Evolutionary conservation across 768 basidiomycete genomes (phyloP).

Genomic region (Dendrothele bispora): DNA sequence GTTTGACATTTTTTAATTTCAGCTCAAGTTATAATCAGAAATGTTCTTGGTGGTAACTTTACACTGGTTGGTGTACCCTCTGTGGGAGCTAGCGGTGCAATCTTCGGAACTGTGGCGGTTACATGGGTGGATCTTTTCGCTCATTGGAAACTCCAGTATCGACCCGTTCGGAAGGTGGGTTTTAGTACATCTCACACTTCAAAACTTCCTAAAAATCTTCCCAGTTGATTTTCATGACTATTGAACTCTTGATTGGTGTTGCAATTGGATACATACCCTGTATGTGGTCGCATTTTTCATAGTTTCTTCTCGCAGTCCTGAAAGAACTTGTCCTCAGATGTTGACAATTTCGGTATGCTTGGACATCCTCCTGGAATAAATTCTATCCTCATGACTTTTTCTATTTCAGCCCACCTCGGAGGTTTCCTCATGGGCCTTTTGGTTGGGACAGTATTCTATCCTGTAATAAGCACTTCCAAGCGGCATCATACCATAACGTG

Average conservation of each 20-base stretch:
- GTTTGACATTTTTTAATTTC: too few species aligned
- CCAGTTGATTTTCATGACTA: conserved; percentile 78
- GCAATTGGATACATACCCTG: conserved; percentile 84
- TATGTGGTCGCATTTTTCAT: conserved; percentile 44
- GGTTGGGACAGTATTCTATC: conserved; percentile 81
- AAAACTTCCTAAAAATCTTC: background rate
- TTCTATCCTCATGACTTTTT: background rate
- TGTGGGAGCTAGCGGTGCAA: conserved; percentile 90
- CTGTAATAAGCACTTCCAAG: conserved; percentile 80
- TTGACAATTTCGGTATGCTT: conserved; percentile 84
- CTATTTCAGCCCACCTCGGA: conserved; percentile 73
- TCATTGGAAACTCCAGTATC: conserved; percentile 89
- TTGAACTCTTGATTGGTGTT: conserved; percentile 86
- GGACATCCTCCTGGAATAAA: background rate
- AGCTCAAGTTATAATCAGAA: conserved; percentile 39
- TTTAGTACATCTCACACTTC: background rate
- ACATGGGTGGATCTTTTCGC: conserved; percentile 88
- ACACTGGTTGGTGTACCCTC: conserved; percentile 85
- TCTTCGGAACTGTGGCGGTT: conserved; percentile 83
- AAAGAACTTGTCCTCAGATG: conserved; percentile 42
- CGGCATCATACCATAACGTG: conserved; percentile 74
- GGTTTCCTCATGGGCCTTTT: conserved; percentile 86
- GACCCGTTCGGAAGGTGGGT: conserved; percentile 74
- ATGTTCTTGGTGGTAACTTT: conserved; percentile 92
- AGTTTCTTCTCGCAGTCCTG: conserved; percentile 3